Conservation (phyloP, 2,329 filamentous ascomycete species). For the Zelopaecilomyces penicillatus region DNA sequence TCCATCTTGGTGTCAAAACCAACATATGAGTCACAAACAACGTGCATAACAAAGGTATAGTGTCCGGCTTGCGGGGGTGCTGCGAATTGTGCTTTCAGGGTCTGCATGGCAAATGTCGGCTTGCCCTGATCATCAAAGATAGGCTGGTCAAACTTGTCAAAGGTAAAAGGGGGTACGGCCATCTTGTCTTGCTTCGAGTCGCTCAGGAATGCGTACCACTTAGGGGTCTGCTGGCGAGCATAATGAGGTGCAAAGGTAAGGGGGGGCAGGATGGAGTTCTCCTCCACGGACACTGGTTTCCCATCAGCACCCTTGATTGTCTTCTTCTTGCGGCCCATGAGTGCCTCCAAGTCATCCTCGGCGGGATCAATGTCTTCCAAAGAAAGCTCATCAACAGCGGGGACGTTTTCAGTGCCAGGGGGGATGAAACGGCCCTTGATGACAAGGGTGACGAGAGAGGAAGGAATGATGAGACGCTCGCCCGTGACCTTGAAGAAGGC, state of each 20-base stretch:
- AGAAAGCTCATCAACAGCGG: conserved; percentile 66
- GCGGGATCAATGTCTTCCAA: conserved; percentile 87
- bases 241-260: conserved; percentile 89
- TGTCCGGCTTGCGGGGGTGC: conserved; percentile 86
- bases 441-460: conserved; percentile 85
- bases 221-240: conserved; percentile 77
- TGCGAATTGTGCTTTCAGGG: conserved; percentile 93
- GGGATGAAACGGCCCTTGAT: conserved; percentile 93
- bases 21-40: conserved; percentile 90
- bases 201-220: conserved; percentile 91
- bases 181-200: conserved; percentile 94
- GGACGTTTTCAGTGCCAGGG: conserved; percentile 68
- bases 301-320: conserved; percentile 54
- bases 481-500: conserved; percentile 98
- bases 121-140: conserved; percentile 72
- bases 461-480: conserved; percentile 85
- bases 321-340: conserved; percentile 68
- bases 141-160: conserved; percentile 83
- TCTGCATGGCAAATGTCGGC: conserved; percentile 92
- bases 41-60: conserved; percentile 90
- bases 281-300: conserved; percentile 47
- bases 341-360: conserved; percentile 82
- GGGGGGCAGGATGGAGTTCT: conserved; percentile 65
- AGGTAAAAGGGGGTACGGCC: conserved; percentile 93
- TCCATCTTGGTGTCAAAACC: conserved; percentile 91